Base-by-base conservation (phyloP, 257 asterid species). In the Cinchona pubescens region DNA sequence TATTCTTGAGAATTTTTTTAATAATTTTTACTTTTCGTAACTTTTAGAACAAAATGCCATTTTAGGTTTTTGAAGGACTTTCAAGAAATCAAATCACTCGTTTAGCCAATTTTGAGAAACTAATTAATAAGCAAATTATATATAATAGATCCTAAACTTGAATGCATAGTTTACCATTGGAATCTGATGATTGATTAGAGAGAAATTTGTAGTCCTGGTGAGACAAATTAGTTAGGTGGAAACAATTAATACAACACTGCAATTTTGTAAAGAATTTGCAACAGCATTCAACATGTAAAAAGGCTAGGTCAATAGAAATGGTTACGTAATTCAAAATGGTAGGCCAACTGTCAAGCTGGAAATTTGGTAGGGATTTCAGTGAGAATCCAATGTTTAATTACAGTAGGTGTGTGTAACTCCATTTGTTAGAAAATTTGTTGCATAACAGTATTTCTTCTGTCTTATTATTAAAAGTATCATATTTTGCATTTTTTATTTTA, bases 241-340 rank as follows among this genome's bases (percentile, higher is more conserved):
- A n/a, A 53, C 46, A 71, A n/a, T n/a, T n/a, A n/a, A 35, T 16
- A 15, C 16, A 2, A 62, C 34, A 21, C 2, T 34, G 23, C 51
- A 19, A 21, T 7, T 1, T 14, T 51, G 43, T 49, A 23, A 34
- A 69, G 73, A 7, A 13, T 43, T 48, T 30, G 30, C 2, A 7
- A 32, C 13, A 29, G 18, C 61, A 69, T 29, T 69, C 29, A 46
- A 30, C 74, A 46, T 69, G 19, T 29, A 55, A 69, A 63, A 67
- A 51, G 38, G n/a, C 58, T 67, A 19, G 49, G 49, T 14, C 65
- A n/a, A 55, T 71, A 27, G 16, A n/a, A 32, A 23, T 55, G 19
- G 46, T 30, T 55, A 15, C 37, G 23, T 23, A 23, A 71, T 71
- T 71, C 66, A 71, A 71, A 71, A 71, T 71, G 75, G 75, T 71